Conservation (phyloP, 106 monocot genomes). For the Phalaenopsis aphrodite region DNA sequence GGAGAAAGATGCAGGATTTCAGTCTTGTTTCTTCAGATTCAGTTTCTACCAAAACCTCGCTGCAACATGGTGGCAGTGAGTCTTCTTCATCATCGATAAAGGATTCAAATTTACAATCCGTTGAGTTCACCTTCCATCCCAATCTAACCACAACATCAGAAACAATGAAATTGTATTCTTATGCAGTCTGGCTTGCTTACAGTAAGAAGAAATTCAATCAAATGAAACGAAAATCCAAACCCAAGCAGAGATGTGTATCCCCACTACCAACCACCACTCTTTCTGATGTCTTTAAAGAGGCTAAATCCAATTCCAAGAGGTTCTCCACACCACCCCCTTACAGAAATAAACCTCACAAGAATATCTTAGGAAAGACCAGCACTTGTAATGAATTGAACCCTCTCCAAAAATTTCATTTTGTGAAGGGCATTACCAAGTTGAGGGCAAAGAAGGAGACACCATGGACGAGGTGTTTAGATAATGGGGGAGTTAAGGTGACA, state of each 20-base stretch:
- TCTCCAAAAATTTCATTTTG: background rate
- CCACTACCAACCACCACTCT: conserved; percentile 26
- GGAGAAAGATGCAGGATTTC: background rate
- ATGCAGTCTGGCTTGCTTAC: background rate
- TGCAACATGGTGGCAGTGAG: background rate
- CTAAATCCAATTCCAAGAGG: conserved; percentile 29
- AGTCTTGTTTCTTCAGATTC: background rate
- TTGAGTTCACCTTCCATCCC: conserved; percentile 8
- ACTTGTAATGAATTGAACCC: background rate
- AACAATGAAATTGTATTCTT: background rate
- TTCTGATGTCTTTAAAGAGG: conserved; percentile 47
- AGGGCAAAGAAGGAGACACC: conserved; percentile 27
- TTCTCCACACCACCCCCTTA: conserved; percentile 36
- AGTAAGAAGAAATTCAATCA: background rate
- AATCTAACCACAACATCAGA: conserved; percentile 4
- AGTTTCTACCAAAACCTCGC: background rate
- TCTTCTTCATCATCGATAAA: background rate
- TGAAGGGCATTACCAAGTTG: conserved; percentile 4
- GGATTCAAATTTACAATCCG: background rate
- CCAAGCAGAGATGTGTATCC: conserved; percentile 26
- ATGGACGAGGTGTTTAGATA: conserved; percentile 51
- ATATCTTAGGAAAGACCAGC: background rate
- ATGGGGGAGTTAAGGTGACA: conserved; percentile 39
- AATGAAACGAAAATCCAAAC: conserved; percentile 13
- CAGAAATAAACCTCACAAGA: conserved; percentile 10